Percentiles rank a stretch among this genome's conserved stretches.
These are phyloP conservation scores for Batkoa obscura DNA, from an alignment of 371 early-diverging fungal genomes.

Conservation along the genomic window DNA sequence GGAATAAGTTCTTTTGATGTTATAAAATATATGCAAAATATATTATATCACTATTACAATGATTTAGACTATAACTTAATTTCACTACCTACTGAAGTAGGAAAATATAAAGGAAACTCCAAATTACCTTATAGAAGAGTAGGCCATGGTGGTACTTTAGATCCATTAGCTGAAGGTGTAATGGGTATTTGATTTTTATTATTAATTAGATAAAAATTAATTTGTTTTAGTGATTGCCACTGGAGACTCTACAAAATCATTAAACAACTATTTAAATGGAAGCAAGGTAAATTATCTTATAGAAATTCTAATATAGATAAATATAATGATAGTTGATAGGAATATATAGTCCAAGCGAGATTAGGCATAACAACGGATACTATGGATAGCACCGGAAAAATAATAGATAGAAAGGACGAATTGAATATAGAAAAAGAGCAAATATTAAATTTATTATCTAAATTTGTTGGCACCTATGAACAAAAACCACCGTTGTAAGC, in stretches of 20 bases:
- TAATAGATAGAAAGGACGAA: conserved; percentile 9
- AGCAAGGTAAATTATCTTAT: conserved; percentile 8
- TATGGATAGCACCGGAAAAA: conserved; percentile 22
- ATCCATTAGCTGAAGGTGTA: conserved; percentile 33
- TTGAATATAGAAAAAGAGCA: conserved; percentile 15
- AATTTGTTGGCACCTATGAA: conserved; percentile 22
- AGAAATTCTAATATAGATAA: background rate
- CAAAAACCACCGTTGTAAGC: conserved; percentile 31
- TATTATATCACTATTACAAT: background rate
- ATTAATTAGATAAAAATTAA: background rate
- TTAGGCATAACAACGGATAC: conserved; percentile 28
- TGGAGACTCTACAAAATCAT: conserved; percentile 11
- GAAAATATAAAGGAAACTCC: background rate
- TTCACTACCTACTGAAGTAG: background rate
- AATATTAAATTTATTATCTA: conserved; percentile 11
- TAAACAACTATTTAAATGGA: conserved; percentile 10
- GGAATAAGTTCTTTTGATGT: background rate
- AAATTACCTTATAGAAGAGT: conserved; percentile 8
- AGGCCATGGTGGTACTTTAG: conserved; percentile 41
- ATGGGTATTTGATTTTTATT: conserved; percentile 12
- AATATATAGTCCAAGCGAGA: conserved; percentile 18
- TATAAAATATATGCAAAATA: background rate
- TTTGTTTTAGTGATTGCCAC: conserved; percentile 14
- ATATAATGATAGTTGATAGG: background rate
- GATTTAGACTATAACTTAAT: background rate